Conservation (phyloP, 306 rosid genomes). For the Begonia masoniana region DNA sequence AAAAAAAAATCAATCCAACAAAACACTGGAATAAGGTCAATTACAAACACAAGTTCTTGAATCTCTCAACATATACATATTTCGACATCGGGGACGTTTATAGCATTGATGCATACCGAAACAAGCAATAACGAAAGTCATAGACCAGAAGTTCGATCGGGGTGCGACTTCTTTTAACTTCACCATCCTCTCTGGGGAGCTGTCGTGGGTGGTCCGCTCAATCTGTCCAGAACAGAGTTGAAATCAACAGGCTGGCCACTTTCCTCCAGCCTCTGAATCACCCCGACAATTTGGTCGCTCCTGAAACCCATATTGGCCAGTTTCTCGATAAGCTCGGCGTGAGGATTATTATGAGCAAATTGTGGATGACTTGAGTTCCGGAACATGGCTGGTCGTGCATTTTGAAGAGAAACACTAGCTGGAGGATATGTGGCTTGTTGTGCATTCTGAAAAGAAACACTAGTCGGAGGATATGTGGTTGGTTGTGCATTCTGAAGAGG, state of each 20-base stretch:
- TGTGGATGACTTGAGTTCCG: slow-evolving; percentile 42
- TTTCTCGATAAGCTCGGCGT: slow-evolving; percentile 69
- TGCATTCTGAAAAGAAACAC: slow-evolving; percentile 51
- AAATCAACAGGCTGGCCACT: slow-evolving; percentile 79
- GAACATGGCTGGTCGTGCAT: slow-evolving; percentile 32
- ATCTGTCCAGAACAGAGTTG: slow-evolving; percentile 76
- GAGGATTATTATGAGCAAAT: slow-evolving; percentile 54
- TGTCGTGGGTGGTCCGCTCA: slow-evolving; percentile 34
- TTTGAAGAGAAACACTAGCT: slow-evolving; percentile 35
- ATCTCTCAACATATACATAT: slow-evolving; percentile 13
- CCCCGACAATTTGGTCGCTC: slow-evolving; percentile 55
- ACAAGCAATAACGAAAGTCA: slow-evolving; percentile 47
- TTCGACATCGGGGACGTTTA: slow-evolving; percentile 1
- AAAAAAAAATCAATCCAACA: too few relatives aligned
- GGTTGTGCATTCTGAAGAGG: slow-evolving; percentile 45
- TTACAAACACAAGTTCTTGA: slow-evolving; percentile 3
- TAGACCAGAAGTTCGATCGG: slow-evolving; percentile 12
- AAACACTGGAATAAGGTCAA: too few relatives aligned
- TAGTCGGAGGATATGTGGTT: slow-evolving; percentile 25
- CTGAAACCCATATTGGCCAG: slow-evolving; percentile 75
- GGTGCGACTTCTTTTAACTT: slow-evolving; percentile 16
- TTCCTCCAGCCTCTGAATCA: slow-evolving; percentile 94
- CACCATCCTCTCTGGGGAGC: slow-evolving; percentile 83
- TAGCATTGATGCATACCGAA: slow-evolving; percentile 68
- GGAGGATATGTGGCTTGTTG: slow-evolving; percentile 24